phyloP scores from a whole-genome alignment of 202 grass and related monocot species.

The Setaria viridis region DNA sequence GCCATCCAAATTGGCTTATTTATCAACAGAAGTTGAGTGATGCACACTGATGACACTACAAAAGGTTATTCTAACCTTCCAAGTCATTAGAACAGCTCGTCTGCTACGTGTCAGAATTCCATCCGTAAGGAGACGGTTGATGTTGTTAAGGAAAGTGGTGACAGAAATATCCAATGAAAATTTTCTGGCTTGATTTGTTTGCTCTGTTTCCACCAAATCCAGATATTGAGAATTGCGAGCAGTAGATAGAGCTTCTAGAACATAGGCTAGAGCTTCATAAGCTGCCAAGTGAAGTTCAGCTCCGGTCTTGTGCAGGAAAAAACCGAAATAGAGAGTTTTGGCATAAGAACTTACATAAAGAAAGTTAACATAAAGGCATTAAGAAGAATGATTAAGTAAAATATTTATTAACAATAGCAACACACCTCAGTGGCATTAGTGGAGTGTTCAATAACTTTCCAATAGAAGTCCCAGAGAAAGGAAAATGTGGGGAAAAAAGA shows the following conservation, averaged over 20 bases:
- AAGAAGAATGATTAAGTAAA: slow-evolving; percentile 30
- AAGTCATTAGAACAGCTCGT: slow-evolving; percentile 87
- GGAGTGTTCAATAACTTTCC: slow-evolving; percentile 72
- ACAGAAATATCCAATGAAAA: slow-evolving; percentile 69
- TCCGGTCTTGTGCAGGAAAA: slow-evolving; percentile 61
- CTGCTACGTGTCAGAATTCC: slow-evolving; percentile 87
- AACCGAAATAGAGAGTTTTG: slow-evolving; percentile 23
- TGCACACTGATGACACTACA: neutral
- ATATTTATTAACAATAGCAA: slow-evolving; percentile 36
- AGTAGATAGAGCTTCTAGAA: slow-evolving; percentile 64
- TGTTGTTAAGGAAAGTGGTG: slow-evolving; percentile 66
- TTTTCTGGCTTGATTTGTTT: slow-evolving; percentile 44
- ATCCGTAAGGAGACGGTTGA: slow-evolving; percentile 78
- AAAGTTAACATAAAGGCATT: slow-evolving; percentile 30
- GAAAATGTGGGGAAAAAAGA: slow-evolving; percentile 63
- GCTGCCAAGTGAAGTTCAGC: slow-evolving; percentile 84
- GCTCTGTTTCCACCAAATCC: slow-evolving; percentile 50
- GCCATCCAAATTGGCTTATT: slow-evolving; percentile 33
- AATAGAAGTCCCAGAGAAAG: slow-evolving; percentile 83
- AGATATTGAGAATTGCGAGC: slow-evolving; percentile 44
- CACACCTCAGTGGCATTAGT: slow-evolving; percentile 69
- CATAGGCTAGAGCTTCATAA: slow-evolving; percentile 80
- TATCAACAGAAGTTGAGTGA: slow-evolving; percentile 3
- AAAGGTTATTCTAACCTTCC: slow-evolving; percentile 69
- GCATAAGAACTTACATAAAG: slow-evolving; percentile 36